Conservation (phyloP, 1,284 basidiomycete genomes). For the Heliocybe sulcata region DNA sequence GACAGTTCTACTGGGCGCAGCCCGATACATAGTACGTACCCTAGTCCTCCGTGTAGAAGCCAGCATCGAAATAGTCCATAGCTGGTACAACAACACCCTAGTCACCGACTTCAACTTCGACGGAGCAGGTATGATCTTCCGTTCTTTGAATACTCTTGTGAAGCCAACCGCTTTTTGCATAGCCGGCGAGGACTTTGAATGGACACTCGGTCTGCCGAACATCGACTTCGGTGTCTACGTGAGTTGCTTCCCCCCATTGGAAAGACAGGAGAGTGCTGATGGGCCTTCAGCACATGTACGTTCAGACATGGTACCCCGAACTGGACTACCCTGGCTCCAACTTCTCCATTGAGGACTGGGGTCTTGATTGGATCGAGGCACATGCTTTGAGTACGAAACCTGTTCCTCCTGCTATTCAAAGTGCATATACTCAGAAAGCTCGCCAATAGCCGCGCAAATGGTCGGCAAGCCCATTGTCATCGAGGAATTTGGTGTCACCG, state of each 20-base stretch:
- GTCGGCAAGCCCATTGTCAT: constrained; percentile 45
- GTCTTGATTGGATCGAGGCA: constrained; percentile 43
- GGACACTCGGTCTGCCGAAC: constrained; percentile 38
- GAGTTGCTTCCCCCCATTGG: constrained; percentile 11
- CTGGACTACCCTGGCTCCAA: constrained; percentile 40
- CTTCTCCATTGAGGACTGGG: constrained; percentile 42
- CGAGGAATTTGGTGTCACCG: constrained; percentile 47
- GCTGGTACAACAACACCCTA: constrained; percentile 34
- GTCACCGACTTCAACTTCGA: constrained; percentile 50
- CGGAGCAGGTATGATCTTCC: constrained; percentile 26
- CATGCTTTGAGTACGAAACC: constrained; percentile 32
- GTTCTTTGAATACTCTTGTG: no score
- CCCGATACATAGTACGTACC: constrained; percentile 26
- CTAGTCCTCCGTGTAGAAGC: background rate
- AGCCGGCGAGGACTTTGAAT: constrained; percentile 51
- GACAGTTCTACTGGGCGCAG: constrained; percentile 44
- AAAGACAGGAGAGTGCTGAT: constrained; percentile 1
- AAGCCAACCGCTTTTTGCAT: background rate
- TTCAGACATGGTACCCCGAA: constrained; percentile 38
- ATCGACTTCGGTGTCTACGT: constrained; percentile 53
- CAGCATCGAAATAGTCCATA: no score
- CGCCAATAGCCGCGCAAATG: constrained; percentile 34
- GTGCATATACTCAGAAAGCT: no score
- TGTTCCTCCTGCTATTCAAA: background rate
- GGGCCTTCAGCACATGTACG: constrained; percentile 40